Base-by-base conservation (phyloP, 2,329 filamentous ascomycete species). In the Sarocladium oryzae region DNA sequence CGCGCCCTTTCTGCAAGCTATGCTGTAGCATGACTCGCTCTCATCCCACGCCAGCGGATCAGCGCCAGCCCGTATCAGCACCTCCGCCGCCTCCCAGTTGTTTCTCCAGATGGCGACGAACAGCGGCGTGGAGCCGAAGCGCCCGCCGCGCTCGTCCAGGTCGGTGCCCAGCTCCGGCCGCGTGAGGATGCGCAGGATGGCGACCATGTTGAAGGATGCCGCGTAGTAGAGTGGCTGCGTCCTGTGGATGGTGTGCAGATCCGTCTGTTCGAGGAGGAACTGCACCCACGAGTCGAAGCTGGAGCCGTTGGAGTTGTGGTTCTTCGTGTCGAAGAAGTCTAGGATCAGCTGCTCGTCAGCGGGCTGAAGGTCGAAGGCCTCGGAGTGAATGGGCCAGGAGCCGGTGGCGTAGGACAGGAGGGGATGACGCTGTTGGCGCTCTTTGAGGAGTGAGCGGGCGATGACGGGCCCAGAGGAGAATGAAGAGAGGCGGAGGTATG, bases 231-330 rank as follows among this genome's bases (percentile, higher is more conserved):
- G 45, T 4, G 60, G 60, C 35, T 60, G 49, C 3, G 58, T 57
- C 2, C 46, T 30, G 6, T 36, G 51, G 10, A 61, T 56, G 16
- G 51, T 32, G 16, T 50, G n/a, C 9, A 55, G 26, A 2, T 50
- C 15, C 6, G 18, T 32, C 2, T 54, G 51, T 2, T 41, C 43
- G 11, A 60, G 52, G 11, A 61, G 51, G 15, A 56, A 51, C 23
- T 60, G 58, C 15, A 61, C 58, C 60, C 58, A 61, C 3, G 60
- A 54, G 24, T 56, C 56, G 37, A 61, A 61, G 13, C 53, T 53
- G 1, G 57, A 57, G 6, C 56, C 56, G 18, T 55, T 55, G 0
- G 33, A 16, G 26, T 23, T 23, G 1, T 40, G 53, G 23, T 50
- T 51, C 38, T 60, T 60, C 1, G 57, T 58, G 3, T 36, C 52